Evolutionary conservation across 2,329 filamentous ascomycete genomes (phyloP).

Genomic region (Trichocomaceae sp.): DNA sequence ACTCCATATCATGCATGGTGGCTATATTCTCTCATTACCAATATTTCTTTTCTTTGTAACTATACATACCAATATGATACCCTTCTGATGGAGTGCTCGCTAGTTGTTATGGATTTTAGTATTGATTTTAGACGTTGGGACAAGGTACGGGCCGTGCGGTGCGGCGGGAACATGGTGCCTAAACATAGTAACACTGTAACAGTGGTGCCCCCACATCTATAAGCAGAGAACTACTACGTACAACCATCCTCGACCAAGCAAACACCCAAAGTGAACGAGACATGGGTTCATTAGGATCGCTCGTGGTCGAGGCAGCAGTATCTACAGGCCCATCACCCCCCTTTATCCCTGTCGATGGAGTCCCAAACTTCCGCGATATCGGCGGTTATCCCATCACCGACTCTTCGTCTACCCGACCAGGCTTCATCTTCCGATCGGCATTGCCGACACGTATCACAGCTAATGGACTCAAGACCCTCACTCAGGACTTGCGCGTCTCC

Average conservation of each 20-base stretch:
- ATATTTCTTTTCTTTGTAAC: constrained; percentile 10
- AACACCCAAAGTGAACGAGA: not conserved
- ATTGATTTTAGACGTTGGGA: not conserved
- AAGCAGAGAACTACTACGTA: not conserved
- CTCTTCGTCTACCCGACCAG: constrained; percentile 17
- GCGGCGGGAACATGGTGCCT: not conserved
- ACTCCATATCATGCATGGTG: not conserved
- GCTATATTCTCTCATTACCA: not conserved
- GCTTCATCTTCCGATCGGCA: constrained; percentile 61
- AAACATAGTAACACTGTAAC: not conserved
- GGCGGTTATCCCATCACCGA: constrained; percentile 50
- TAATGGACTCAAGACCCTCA: constrained; percentile 48
- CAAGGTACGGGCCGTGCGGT: not conserved
- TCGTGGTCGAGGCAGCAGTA: not conserved
- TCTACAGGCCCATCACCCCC: not conserved
- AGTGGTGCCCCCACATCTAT: not conserved
- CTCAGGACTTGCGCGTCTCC: constrained; percentile 50
- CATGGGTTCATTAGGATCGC: not conserved
- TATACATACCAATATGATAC: constrained; percentile 15
- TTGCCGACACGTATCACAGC: constrained; percentile 56
- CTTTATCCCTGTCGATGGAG: constrained; percentile 42
- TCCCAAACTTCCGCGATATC: constrained; percentile 63
- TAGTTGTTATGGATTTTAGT: not conserved
- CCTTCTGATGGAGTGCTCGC: constrained; percentile 5
- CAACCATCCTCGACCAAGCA: not conserved